These are phyloP conservation scores for Sutorius eximius DNA, from an alignment of 1,284 basidiomycete species.

Conservation along the genomic window DNA sequence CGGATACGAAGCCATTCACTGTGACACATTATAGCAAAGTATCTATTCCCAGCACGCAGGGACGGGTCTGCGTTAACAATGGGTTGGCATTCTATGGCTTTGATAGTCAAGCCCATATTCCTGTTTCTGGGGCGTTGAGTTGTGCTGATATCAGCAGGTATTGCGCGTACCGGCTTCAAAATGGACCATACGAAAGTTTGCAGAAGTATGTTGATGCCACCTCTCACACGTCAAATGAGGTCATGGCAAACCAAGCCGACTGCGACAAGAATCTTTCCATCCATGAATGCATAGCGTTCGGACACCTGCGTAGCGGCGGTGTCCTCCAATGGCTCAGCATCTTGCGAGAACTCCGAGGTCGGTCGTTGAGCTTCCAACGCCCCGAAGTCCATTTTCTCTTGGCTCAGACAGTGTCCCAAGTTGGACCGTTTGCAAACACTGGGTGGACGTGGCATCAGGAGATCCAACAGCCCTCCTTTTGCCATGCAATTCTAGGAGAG, in stretches of 20 bases:
- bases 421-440: constrained; percentile 30
- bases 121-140: background rate
- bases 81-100: constrained; percentile 26
- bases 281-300: constrained; percentile 47
- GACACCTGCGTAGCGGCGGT: constrained; percentile 43
- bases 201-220: constrained; percentile 38
- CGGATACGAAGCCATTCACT: constrained; percentile 37
- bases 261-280: constrained; percentile 38
- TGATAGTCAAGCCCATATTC: background rate
- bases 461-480: constrained; percentile 32
- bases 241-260: constrained; percentile 40
- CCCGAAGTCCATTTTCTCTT: constrained; percentile 43
- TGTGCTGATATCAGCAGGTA: constrained; percentile 14
- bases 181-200: constrained; percentile 36
- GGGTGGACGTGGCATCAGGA: constrained; percentile 35
- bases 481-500: constrained; percentile 33
- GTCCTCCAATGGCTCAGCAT: constrained; percentile 52
- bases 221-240: constrained; percentile 41
- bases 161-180: constrained; percentile 34
- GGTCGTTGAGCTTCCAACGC: constrained; percentile 37
- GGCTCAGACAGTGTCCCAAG: constrained; percentile 42
- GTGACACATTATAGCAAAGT: constrained; percentile 25
- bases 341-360: constrained; percentile 39
- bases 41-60: constrained; percentile 26
- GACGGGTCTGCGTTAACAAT: constrained; percentile 33